Conservation (phyloP, 169 alveolate genomes). For the Theileria equi region DNA sequence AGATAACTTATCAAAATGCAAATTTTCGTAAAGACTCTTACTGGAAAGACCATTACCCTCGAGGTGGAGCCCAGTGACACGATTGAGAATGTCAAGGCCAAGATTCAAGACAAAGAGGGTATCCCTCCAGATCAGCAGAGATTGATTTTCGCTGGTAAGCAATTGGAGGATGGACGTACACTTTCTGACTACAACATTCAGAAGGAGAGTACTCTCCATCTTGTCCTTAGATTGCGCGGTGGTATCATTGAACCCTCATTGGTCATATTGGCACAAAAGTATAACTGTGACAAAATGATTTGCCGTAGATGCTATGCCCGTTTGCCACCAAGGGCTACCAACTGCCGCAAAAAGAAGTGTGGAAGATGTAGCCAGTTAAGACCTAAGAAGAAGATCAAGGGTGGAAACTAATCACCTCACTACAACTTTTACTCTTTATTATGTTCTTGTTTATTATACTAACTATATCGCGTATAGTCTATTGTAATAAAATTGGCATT, state of each 20-base stretch:
- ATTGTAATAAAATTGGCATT: no score
- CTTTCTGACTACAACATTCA: conserved; percentile 97
- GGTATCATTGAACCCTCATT: conserved; percentile 99
- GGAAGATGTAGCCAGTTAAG: conserved; percentile 98
- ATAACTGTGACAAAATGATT: conserved; percentile 97
- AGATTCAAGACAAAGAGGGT: conserved; percentile 97
- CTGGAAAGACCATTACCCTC: conserved; percentile 95
- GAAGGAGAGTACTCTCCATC: conserved; percentile 96
- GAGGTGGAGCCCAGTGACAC: conserved; percentile 96
- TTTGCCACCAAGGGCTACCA: conserved; percentile 98
- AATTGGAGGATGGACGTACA: conserved; percentile 97
- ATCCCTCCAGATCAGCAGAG: conserved; percentile 99
- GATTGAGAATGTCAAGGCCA: conserved; percentile 96
- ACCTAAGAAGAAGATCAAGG: conserved; percentile 98
- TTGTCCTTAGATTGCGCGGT: conserved; percentile 98
- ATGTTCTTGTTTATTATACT: no score
- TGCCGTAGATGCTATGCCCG: conserved; percentile 99
- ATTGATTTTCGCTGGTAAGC: conserved; percentile 98
- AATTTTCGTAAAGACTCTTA: conserved; percentile 93
- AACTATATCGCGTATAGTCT: no score
- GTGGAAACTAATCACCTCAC: conserved; percentile 50
- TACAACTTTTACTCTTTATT: neutral
- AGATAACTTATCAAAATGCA: conserved; percentile 77
- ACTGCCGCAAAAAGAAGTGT: conserved; percentile 99
- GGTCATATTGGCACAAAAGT: conserved; percentile 97